phyloP scores from a whole-genome alignment of 2,329 filamentous ascomycete genomes.

The Ophiosphaerella herpotricha region DNA sequence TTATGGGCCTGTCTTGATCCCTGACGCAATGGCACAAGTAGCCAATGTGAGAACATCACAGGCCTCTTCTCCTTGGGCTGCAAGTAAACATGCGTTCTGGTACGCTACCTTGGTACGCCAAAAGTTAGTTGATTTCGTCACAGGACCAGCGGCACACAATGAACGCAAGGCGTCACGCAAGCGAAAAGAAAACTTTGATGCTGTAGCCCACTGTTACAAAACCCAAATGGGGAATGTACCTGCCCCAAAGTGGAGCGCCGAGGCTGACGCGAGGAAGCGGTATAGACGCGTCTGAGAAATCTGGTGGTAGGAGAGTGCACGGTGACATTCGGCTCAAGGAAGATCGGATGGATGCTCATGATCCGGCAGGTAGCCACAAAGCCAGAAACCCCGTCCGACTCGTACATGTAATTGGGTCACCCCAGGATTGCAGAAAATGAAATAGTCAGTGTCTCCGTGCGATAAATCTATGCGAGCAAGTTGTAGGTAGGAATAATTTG shows the following conservation, averaged over 20 bases:
- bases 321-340: constrained; percentile 23
- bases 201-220: constrained; percentile 27
- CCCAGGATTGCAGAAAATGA: too few relatives aligned
- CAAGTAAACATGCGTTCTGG: too few relatives aligned
- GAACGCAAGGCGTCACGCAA: constrained; percentile 27
- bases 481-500: background rate
- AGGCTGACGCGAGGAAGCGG: constrained; percentile 30
- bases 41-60: too few relatives aligned
- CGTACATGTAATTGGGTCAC: too few relatives aligned
- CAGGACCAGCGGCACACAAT: constrained; percentile 8
- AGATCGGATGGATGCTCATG: constrained; percentile 7
- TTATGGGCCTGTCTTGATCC: background rate
- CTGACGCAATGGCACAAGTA: too few relatives aligned
- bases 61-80: too few relatives aligned
- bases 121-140: background rate
- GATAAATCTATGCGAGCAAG: too few relatives aligned
- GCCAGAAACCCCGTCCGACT: too few relatives aligned
- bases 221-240: constrained; percentile 12
- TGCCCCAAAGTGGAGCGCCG: constrained; percentile 24
- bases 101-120: background rate
- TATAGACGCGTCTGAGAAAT: constrained; percentile 42
- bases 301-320: constrained; percentile 27
- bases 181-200: constrained; percentile 33
- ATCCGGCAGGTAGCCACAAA: background rate
- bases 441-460: too few relatives aligned